Conservation (phyloP, 2,329 filamentous ascomycete genomes). For the Xylaria digitata region DNA sequence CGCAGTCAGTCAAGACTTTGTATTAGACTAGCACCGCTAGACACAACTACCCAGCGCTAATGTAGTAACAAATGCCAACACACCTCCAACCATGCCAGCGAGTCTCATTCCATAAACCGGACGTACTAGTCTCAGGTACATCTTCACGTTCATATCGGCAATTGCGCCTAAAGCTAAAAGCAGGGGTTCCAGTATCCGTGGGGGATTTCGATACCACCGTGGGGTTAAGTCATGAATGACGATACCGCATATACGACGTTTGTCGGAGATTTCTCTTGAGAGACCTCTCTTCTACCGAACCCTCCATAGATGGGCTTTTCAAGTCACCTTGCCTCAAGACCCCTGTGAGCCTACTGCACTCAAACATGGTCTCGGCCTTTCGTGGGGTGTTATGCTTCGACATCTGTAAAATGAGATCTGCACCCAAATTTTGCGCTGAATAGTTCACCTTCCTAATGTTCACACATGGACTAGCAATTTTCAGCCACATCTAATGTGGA, state of each 20-base stretch:
- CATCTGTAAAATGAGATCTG: neutral
- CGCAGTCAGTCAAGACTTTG: constrained; percentile 5
- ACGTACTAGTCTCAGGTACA: neutral
- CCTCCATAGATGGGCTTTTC: neutral
- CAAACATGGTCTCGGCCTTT: neutral
- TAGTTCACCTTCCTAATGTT: neutral
- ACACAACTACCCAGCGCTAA: neutral
- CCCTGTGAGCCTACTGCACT: neutral
- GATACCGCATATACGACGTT: neutral
- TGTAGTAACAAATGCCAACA: constrained; percentile 15
- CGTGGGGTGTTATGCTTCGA: neutral
- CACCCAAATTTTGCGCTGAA: neutral
- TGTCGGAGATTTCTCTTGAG: neutral
- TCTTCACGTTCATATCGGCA: neutral
- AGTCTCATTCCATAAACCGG: neutral
- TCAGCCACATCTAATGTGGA: neutral
- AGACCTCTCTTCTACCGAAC: neutral
- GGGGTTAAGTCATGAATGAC: neutral
- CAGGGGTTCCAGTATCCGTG: neutral
- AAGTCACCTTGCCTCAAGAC: neutral
- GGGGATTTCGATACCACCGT: neutral
- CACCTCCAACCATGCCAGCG: neutral
- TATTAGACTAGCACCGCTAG: constrained; percentile 13
- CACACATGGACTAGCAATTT: neutral
- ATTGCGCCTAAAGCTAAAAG: neutral